phyloP scores from a whole-genome alignment of 768 basidiomycete genomes.

The Cystofilobasidium capitatum region DNA sequence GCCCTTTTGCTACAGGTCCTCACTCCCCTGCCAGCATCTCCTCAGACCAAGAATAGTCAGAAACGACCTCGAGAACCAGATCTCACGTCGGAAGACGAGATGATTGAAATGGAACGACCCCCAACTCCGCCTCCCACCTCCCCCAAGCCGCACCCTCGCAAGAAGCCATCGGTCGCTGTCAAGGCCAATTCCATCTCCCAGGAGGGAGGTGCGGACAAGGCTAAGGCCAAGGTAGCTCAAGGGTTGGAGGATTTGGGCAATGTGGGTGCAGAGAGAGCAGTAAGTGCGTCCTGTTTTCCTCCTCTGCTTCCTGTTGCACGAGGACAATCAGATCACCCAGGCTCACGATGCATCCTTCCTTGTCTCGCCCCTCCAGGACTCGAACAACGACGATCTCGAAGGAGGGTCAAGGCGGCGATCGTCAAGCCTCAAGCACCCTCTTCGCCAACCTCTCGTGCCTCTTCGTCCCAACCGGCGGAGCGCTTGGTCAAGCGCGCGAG shows the following conservation, averaged over 20 bases:
- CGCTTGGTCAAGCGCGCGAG: too few relatives aligned
- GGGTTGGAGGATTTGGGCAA: not conserved
- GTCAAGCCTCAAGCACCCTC: not conserved
- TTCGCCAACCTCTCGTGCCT: not conserved
- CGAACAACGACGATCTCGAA: not conserved
- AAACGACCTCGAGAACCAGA: not conserved
- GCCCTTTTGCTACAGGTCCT: too few relatives aligned
- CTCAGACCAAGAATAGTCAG: not conserved
- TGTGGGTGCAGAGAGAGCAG: not conserved
- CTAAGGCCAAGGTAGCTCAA: not conserved
- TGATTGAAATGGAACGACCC: not conserved
- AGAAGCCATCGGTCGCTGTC: not conserved
- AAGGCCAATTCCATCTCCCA: not conserved
- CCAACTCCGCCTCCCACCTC: not conserved
- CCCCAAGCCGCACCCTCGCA: not conserved
- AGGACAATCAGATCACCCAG: not conserved
- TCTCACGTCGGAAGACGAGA: not conserved
- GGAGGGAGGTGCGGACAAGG: not conserved
- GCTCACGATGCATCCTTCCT: not conserved
- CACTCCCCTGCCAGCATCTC: too few relatives aligned
- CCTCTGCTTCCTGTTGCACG: not conserved
- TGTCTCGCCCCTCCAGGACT: too few relatives aligned
- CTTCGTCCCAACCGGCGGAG: too few relatives aligned
- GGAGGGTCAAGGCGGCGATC: not conserved
- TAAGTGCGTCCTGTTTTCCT: not conserved